Evolutionary conservation across 2,329 filamentous ascomycete genomes (phyloP).

Genomic region (Truncatella angustata): DNA sequence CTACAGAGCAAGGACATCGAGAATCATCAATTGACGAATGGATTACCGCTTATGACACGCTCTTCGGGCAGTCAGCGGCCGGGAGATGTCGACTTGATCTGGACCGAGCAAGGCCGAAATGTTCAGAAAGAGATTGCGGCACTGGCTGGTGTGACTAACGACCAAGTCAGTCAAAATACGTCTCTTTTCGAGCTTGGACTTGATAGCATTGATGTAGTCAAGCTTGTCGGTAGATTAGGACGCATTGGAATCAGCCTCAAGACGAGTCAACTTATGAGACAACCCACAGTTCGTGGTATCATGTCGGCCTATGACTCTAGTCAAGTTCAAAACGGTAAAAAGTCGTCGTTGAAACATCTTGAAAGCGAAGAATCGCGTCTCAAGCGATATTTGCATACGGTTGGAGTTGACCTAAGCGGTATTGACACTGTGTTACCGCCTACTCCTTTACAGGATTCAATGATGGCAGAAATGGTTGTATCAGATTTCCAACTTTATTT

Average conservation of each 20-base stretch:
- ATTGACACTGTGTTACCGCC: conserved; percentile 66
- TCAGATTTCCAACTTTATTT: conserved; percentile 77
- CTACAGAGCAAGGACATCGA: neutral
- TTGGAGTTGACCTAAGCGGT: conserved; percentile 32
- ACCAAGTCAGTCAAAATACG: conserved; percentile 53
- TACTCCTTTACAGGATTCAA: conserved; percentile 82
- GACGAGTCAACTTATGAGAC: conserved; percentile 75
- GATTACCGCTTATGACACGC: neutral
- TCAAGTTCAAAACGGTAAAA: neutral
- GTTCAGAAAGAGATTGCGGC: conserved; percentile 63
- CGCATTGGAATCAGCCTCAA: conserved; percentile 57
- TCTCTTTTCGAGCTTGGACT: conserved; percentile 80
- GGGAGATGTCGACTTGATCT: conserved; percentile 44
- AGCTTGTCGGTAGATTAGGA: conserved; percentile 71
- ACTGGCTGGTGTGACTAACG: conserved; percentile 53
- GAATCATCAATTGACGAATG: neutral
- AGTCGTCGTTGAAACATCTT: conserved; percentile 13
- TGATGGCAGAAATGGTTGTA: conserved; percentile 77
- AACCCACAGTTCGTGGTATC: conserved; percentile 66
- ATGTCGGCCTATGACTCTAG: conserved; percentile 19
- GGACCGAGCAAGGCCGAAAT: conserved; percentile 50
- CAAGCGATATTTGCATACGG: conserved; percentile 32
- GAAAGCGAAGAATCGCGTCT: conserved; percentile 32
- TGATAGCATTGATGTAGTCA: conserved; percentile 91
- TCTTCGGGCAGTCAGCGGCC: neutral